Percentiles rank a stretch among this genome's conserved stretches.
Evolutionary conservation across 345 rosid genomes (phyloP).

Genomic region (Pugionium dolabratum): DNA sequence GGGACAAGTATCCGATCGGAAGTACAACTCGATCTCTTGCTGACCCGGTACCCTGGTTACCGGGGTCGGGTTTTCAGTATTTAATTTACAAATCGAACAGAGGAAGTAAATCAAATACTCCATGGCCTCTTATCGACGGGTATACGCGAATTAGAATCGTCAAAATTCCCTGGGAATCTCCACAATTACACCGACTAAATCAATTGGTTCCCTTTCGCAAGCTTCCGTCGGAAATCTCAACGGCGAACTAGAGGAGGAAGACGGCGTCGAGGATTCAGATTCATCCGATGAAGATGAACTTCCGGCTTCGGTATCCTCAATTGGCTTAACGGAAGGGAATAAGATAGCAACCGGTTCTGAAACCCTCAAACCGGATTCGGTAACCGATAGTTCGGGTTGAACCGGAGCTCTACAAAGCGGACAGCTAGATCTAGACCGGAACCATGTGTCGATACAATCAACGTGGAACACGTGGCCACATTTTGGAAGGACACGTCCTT

Average conservation of each 20-base stretch:
- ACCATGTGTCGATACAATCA: slow-evolving; percentile 80
- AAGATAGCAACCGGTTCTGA: slow-evolving; percentile 26
- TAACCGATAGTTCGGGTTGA: slow-evolving; percentile 26
- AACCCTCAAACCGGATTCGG: slow-evolving; percentile 3
- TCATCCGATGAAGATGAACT: slow-evolving; percentile 40
- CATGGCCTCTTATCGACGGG: slow-evolving; percentile 19
- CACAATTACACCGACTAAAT: slow-evolving; percentile 37
- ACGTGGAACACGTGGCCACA: no score
- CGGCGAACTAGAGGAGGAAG: slow-evolving; percentile 34
- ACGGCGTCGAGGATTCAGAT: slow-evolving; percentile 33
- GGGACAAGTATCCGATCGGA: slow-evolving; percentile 14
- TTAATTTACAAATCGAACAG: neutral
- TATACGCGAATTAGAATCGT: slow-evolving; percentile 31
- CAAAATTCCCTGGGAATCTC: slow-evolving; percentile 42
- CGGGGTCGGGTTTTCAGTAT: slow-evolving; percentile 14
- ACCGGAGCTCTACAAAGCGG: slow-evolving; percentile 85
- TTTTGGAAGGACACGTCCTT: slow-evolving; percentile 65
- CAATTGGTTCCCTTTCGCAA: slow-evolving; percentile 36
- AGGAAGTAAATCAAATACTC: slow-evolving; percentile 18
- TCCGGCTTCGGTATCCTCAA: slow-evolving; percentile 36
- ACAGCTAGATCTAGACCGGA: slow-evolving; percentile 71
- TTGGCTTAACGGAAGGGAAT: slow-evolving; percentile 14
- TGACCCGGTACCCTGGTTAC: slow-evolving; percentile 15
- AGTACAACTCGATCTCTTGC: slow-evolving; percentile 1
- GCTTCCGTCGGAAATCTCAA: slow-evolving; percentile 36